phyloP scores from a whole-genome alignment of 805 yeast species.

The Ogataea populi-albae region DNA sequence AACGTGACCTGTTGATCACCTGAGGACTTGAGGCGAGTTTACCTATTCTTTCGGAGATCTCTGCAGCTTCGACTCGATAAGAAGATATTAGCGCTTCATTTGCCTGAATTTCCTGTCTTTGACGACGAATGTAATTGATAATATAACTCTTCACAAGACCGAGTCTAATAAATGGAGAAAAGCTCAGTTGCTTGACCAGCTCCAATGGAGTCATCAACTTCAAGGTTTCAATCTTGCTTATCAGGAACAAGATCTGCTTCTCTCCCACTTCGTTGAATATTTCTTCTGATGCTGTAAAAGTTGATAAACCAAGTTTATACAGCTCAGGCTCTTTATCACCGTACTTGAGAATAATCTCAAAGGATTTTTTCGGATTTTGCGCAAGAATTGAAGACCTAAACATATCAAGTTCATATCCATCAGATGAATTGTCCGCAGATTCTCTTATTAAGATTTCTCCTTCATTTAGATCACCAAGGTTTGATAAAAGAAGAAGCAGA shows the following conservation, averaged over 20 bases:
- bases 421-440: slow-evolving; percentile 25
- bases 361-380: slow-evolving; percentile 55
- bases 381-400: slow-evolving; percentile 64
- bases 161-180: slow-evolving; percentile 52
- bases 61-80: slow-evolving; percentile 62
- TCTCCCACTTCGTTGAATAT: slow-evolving; percentile 53
- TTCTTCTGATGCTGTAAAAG: slow-evolving; percentile 54
- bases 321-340: slow-evolving; percentile 64
- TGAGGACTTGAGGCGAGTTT: slow-evolving; percentile 45
- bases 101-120: slow-evolving; percentile 63
- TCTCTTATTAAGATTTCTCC: slow-evolving; percentile 44
- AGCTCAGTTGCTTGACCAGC: slow-evolving; percentile 63
- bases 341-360: slow-evolving; percentile 53
- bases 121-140: slow-evolving; percentile 55
- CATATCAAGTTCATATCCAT: slow-evolving; percentile 51
- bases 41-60: slow-evolving; percentile 52
- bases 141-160: slow-evolving; percentile 72
- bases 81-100: slow-evolving; percentile 64
- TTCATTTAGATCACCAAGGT: slow-evolving; percentile 50
- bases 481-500: slow-evolving; percentile 54
- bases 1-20: slow-evolving; percentile 59
- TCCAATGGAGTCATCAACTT: slow-evolving; percentile 72
- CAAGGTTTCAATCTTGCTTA: slow-evolving; percentile 50
- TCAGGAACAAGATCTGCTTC: slow-evolving; percentile 44
- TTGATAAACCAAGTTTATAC: slow-evolving; percentile 61